Conservation (phyloP, 768 basidiomycete species). For the Rhizopogon vulgaris region DNA sequence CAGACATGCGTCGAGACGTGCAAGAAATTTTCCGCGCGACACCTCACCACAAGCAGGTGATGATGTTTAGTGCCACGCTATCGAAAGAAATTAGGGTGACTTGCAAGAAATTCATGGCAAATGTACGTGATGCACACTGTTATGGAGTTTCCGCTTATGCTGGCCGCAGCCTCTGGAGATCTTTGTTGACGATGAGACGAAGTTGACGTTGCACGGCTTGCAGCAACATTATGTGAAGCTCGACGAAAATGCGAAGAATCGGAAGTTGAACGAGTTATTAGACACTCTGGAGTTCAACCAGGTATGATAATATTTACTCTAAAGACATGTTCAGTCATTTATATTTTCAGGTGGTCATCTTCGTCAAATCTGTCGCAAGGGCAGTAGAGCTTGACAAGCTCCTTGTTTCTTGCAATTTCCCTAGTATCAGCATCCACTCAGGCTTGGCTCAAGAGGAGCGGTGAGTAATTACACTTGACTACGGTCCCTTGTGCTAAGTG, state of each 20-base stretch:
- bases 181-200: slow-evolving; percentile 99
- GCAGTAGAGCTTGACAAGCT: slow-evolving; percentile 96
- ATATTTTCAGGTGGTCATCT: slow-evolving; percentile 85
- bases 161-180: slow-evolving; percentile 86
- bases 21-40: slow-evolving; percentile 99
- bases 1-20: slow-evolving; percentile 99
- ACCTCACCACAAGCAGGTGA: slow-evolving; percentile 99
- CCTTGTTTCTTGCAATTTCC: slow-evolving; percentile 96
- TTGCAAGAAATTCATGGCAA: slow-evolving; percentile 99
- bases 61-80: slow-evolving; percentile 99
- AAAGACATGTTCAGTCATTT: neutral
- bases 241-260: slow-evolving; percentile 92
- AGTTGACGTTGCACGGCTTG: slow-evolving; percentile 93
- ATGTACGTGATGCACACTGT: slow-evolving; percentile 48
- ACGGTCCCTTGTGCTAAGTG: neutral
- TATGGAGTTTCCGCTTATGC: neutral
- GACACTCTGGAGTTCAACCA: slow-evolving; percentile 99
- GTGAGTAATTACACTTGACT: slow-evolving; percentile 38
- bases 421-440: slow-evolving; percentile 95
- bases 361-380: slow-evolving; percentile 96
- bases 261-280: slow-evolving; percentile 92
- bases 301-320: slow-evolving; percentile 32
- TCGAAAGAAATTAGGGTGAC: slow-evolving; percentile 95
- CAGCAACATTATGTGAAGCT: slow-evolving; percentile 99
- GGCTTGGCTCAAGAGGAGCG: slow-evolving; percentile 93